Evolutionary conservation across 345 rosid genomes (phyloP).

Genomic region (Iberis pinnata): DNA sequence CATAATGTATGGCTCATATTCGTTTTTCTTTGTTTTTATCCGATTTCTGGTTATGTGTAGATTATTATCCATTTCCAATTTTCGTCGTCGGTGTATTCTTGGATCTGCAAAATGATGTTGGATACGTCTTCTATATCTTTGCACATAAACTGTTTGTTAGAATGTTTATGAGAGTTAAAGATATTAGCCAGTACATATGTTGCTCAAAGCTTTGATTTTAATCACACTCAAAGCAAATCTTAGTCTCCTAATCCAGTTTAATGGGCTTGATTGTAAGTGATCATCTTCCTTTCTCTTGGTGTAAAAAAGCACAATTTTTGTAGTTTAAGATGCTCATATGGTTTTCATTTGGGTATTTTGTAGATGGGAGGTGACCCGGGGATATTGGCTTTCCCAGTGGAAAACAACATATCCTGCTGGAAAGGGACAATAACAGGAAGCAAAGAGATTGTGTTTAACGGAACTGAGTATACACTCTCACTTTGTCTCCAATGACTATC

Average conservation of each 20-base stretch:
- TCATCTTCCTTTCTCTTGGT: neutral
- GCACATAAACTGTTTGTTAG: slow-evolving; percentile 14
- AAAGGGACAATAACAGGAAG: slow-evolving; percentile 89
- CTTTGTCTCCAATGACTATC: too few relatives aligned
- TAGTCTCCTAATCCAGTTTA: slow-evolving; percentile 88
- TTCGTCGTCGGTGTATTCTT: neutral
- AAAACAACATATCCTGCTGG: slow-evolving; percentile 94
- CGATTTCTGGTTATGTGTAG: too few relatives aligned
- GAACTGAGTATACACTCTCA: too few relatives aligned
- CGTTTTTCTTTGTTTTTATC: too few relatives aligned
- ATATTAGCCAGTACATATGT: neutral
- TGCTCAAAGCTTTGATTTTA: neutral
- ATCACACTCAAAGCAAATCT: neutral
- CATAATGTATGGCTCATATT: too few relatives aligned
- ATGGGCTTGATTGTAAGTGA: slow-evolving; percentile 85
- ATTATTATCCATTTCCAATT: neutral
- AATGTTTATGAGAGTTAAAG: slow-evolving; percentile 6
- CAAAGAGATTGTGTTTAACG: slow-evolving; percentile 88
- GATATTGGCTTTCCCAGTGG: slow-evolving; percentile 90
- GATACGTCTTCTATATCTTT: neutral
- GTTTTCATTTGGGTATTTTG: slow-evolving; percentile 1
- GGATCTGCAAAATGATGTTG: neutral
- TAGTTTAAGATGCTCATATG: slow-evolving; percentile 12
- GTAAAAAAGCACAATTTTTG: neutral
- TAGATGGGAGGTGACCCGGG: slow-evolving; percentile 96